Base-by-base conservation (phyloP, 768 basidiomycete genomes). In the Lactarius quietus region DNA sequence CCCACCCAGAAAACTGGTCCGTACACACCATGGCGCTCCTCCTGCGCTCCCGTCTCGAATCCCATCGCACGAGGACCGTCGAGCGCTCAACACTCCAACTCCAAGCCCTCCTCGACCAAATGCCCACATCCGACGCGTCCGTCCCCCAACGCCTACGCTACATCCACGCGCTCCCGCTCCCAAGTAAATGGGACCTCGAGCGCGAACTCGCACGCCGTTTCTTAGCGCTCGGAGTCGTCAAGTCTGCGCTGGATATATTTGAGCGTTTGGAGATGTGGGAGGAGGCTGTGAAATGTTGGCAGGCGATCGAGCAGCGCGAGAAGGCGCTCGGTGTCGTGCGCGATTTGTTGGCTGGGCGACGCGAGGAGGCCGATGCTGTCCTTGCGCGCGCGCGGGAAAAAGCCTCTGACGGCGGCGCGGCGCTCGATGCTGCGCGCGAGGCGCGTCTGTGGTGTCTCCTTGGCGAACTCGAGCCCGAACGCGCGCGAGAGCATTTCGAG, bases 201-300 rank as follows among this genome's bases (percentile, higher is more conserved):
- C 83, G 84, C 48, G 97, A 99, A 75, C 82, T 99, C 28, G 97
- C 94, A 1, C 75, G 82, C 69, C 84, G 93, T 60, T 95, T 90
- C 77, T 78, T 95, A 69, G 82, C 85, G 53, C 80, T 98, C 57
- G 97, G 97, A 18, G 93, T 96, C 62, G 81, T 91, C 65, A 88
- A 88, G 70, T 94, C 92, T 6, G 95, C 97, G 0, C 79, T 98
- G 57, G 95, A 91, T 74, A 95, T 98, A 62, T 98, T 94, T 73
- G 90, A 93, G 76, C 83, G 92, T 39, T 80, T 98, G 66, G 95
- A 98, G 78, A 94, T 98, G 94, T 99, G 95, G 95, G 97, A 97
- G 77, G 93, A 98, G 68, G 95, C 92, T 9, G 93, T 94, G 51
- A 81, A 83, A 67, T 98, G 96, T 76, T 92, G 90, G 81, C 86